These are phyloP conservation scores for Flaveria sonorensis DNA, from an alignment of 129 eudicot species.

Conservation along the genomic window DNA sequence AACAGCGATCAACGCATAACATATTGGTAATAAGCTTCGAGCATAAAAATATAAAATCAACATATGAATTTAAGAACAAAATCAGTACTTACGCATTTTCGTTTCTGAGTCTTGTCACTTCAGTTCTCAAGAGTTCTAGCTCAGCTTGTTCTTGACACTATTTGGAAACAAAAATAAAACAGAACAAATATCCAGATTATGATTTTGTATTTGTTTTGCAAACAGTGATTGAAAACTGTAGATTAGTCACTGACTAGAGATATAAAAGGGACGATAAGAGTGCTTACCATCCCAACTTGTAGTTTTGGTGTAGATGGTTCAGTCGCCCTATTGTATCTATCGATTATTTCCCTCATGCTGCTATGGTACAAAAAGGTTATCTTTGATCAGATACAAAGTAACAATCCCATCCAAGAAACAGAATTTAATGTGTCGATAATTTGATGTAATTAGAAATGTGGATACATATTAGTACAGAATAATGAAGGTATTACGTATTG, in stretches of 20 bases:
- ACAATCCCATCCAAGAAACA: background rate
- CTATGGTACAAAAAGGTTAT: background rate
- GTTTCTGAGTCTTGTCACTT: conserved; percentile 55
- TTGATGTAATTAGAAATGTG: background rate
- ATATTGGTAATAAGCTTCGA: background rate
- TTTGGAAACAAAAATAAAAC: background rate
- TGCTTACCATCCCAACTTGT: conserved; percentile 37
- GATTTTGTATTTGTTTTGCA: background rate
- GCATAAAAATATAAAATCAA: background rate
- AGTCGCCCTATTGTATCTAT: conserved; percentile 37
- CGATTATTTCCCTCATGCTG: conserved; percentile 40
- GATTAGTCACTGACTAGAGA: background rate
- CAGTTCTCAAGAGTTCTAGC: conserved; percentile 57
- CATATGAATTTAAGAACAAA: background rate
- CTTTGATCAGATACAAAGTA: background rate
- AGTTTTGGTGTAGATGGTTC: conserved; percentile 36
- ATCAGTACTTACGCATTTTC: conserved; percentile 54
- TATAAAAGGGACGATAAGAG: background rate
- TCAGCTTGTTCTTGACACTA: conserved; percentile 49
- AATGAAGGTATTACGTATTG: background rate
- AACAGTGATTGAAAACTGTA: background rate
- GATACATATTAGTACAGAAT: background rate
- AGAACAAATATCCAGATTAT: background rate
- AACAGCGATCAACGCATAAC: background rate
- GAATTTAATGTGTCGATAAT: background rate